Base-by-base conservation (phyloP, 1,284 basidiomycete genomes). In the Ceratobasidium sp. region DNA sequence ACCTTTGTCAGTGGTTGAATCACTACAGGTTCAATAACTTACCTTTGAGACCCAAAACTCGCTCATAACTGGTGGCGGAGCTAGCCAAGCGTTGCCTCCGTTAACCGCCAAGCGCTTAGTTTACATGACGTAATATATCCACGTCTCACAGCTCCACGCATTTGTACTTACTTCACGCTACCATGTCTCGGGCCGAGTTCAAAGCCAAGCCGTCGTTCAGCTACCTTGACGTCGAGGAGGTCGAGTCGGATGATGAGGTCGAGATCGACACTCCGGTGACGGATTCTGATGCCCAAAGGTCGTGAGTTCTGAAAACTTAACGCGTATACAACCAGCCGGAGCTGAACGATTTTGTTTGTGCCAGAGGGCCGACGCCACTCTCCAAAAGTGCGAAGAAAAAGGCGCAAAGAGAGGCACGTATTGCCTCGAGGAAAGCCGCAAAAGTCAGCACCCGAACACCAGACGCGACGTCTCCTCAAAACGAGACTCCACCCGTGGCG, bases 21-120 rank as follows among this genome's bases (percentile, higher is more conserved):
- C 41, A 49, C 8, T 37, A 22, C 7, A 27, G 1, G 31, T 29
- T 13, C 22, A 37, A 9, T 6, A 37, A 37, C 89, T 89, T 82
- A 93, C 93, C 81, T 92, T 90, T 24, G 93, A 93, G 73, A 94
- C 90, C 92, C 92, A 94, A 81, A 90, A 94, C 81, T 94, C 92
- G 78, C 89, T 91, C 92, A 94, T 94, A 80, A 78, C 49, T 56
- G 34, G 13, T 46, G 24, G 59, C 53, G 22, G 34, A 51, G 27
- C 8, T 61, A 0, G n/a, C 6, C 8, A 46, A 24, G 34, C 14
- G 29, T 14, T 14, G 31, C 24, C 8, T 9, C 7, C 49, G 71
- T 59, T 19, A 43, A 74, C 31, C 53, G 75, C 66, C 53, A 8
- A 39, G 27, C 66, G 31, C 24, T 71, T 43, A 48, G 7, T 48